Evolutionary conservation across 441 rosid species (phyloP).

Genomic region (Raphanus hybrid): DNA sequence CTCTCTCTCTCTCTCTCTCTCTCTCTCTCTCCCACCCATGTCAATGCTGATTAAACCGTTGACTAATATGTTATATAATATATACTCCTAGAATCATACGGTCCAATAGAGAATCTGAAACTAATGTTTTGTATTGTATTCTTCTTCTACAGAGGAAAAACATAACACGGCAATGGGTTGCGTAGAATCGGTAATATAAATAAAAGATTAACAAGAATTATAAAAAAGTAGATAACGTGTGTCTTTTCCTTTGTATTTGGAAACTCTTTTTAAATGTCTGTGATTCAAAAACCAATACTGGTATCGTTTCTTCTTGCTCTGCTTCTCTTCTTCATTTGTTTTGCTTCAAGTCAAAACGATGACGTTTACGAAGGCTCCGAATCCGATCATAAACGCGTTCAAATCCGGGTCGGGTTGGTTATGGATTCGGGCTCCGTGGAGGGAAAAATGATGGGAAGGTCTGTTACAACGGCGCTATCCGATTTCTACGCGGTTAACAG

Average conservation of each 20-base stretch:
- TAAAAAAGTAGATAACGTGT: neutral
- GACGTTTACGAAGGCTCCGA: neutral
- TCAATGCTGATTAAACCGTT: too few relatives aligned
- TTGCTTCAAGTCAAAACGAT: conserved; percentile 11
- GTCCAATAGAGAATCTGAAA: too few relatives aligned
- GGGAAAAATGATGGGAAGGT: conserved; percentile 39
- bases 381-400: neutral
- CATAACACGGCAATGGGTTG: too few relatives aligned
- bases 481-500: conserved; percentile 43
- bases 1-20: too few relatives aligned
- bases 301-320: neutral
- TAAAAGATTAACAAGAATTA: too few relatives aligned
- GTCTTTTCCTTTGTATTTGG: neutral
- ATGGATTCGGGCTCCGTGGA: conserved; percentile 41
- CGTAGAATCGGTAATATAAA: too few relatives aligned
- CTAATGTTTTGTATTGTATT: too few relatives aligned
- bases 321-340: neutral
- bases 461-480: conserved; percentile 41
- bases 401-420: conserved; percentile 36
- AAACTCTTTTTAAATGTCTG: neutral
- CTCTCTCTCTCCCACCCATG: too few relatives aligned
- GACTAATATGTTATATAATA: too few relatives aligned
- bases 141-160: too few relatives aligned
- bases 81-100: too few relatives aligned
- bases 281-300: neutral